Percentiles rank a stretch among this genome's conserved stretches.
These are phyloP conservation scores for Xylariales sp. DNA, from an alignment of 2,329 filamentous ascomycete genomes.

Conservation along the genomic window DNA sequence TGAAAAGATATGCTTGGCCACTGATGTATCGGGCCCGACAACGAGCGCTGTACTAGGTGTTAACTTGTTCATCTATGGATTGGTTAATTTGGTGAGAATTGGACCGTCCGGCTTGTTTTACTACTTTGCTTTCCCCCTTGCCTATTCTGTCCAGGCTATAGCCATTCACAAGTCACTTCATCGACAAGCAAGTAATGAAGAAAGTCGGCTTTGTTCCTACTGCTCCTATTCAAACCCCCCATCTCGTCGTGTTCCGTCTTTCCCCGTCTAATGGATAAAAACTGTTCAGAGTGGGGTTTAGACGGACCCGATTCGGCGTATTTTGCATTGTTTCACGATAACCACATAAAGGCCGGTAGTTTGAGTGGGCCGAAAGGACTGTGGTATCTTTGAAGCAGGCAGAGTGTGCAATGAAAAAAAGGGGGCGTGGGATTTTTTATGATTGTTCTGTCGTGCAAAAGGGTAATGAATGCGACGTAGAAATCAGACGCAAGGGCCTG, in stretches of 20 bases:
- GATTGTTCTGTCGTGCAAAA: not conserved
- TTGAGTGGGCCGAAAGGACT: not conserved
- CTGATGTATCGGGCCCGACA: slow-evolving; percentile 1
- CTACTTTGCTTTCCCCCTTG: not conserved
- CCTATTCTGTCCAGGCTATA: not conserved
- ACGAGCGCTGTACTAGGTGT: not conserved
- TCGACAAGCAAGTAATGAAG: not conserved
- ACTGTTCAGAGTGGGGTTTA: not conserved
- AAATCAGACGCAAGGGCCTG: not conserved
- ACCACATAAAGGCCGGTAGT: not conserved
- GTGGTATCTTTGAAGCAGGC: not conserved
- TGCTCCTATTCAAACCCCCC: not conserved
- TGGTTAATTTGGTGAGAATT: not conserved
- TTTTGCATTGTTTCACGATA: slow-evolving; percentile 3
- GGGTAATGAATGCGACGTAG: slow-evolving; percentile 4
- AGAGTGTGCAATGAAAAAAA: not conserved
- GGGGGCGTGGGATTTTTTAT: not conserved
- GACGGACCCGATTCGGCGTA: not conserved
- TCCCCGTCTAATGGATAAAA: not conserved
- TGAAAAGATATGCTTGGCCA: not conserved
- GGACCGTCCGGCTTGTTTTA: not conserved
- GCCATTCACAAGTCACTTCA: not conserved
- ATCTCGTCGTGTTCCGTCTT: not conserved
- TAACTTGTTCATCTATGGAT: not conserved
- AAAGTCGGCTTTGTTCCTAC: not conserved